Evolutionary conservation across 179 eudicot species (phyloP), one percentile per base, ranked within the genome.

Genomic region (Spergularia azorica): DNA sequence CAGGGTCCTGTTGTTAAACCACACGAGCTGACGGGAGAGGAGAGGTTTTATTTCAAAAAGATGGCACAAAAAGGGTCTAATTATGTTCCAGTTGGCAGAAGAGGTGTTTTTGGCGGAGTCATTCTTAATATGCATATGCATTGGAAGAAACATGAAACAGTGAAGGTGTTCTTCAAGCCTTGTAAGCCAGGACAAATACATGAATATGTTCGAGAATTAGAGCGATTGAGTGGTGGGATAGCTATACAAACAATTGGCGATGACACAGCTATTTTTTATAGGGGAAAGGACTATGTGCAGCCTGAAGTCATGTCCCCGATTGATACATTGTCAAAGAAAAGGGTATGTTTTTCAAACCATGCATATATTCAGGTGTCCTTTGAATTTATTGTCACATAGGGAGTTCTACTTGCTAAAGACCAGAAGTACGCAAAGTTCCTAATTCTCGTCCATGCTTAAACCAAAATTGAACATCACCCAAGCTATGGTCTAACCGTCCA

Each of bases 61-160:
- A 93, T 93, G 98, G 98, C 91, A 50, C 97, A 95, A 81, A 95
- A 91, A 85, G 83, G 90, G 70, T 90, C 97, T 36, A 93, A 93
- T 74, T 95, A 95, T 81, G 99, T 89, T 18, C 98, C 98, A 32
- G 79, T 95, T 73, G 99, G 99, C 51, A 88, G 95, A 82, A 87
- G 97, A 82, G 99, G 99, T 75, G 77, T 95, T 58, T 95, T 91
- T 80, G 98, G 99, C 54, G 99, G 99, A 46, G 97, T 95, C 69
- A 90, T 95, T 80, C 95, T 95, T 21, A 95, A 95, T 74, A 93
- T 95, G 98, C 99, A 95, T 79, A 77, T 95, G 88, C 99, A 95
- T 69, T 95, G 99, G 99, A 93, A 95, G 90, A 95, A 89, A 79
- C 99, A 95, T 36, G 99, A 95, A 81, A 95, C 98, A 2, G 89